Base-by-base conservation (phyloP, 495 filamentous ascomycete genomes). In the Xylaria curta region DNA sequence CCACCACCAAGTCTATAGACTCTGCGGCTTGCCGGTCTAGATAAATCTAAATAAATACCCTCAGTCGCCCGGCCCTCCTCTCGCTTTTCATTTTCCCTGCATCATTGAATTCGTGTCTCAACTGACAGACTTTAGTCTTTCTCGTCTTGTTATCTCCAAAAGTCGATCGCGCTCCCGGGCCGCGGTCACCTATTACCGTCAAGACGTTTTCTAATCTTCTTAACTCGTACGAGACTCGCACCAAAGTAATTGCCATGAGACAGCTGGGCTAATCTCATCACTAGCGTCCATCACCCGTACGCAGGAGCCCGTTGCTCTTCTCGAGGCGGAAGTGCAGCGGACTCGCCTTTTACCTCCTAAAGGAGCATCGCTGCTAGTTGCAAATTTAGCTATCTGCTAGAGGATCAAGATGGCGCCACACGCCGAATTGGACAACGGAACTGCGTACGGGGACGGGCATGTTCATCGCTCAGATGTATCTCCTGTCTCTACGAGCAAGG, bases 271-370 rank as follows among this genome's bases (percentile, higher is more conserved):
- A 36, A 73, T 61, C 2, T 54, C 19, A 33, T 56, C 28, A 59
- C 17, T 78, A 96, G 95, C 78, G 89, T 92, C 85, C 95, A 98
- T 87, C 93, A 98, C 90, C 94, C 94, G 86, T 97, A 92, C 91
- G 95, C 97, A 89, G 91, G 91, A 91, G 93, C 92, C 91, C 94
- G 93, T 87, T 95, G 95, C 89, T 92, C 93, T 89, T 91, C 94
- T 83, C 89, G 91, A 81, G 89, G 92, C 81, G 94, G 93, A 85
- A 90, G 92, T 82, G 89, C 92, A 90, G 91, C 93, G 89, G 94
- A 96, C 85, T 89, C 89, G 77, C 83, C 87, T 75, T 87, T 86
- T 76, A 86, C 87, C 76, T 82, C 76, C 78, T 92, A 91, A 91
- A 87, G 76, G 83, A 82, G 44, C 61, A 62, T 56, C 73, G 80